These are phyloP conservation scores for Juncus effusus DNA, from an alignment of 176 grass and related monocot genomes.

Conservation along the genomic window DNA sequence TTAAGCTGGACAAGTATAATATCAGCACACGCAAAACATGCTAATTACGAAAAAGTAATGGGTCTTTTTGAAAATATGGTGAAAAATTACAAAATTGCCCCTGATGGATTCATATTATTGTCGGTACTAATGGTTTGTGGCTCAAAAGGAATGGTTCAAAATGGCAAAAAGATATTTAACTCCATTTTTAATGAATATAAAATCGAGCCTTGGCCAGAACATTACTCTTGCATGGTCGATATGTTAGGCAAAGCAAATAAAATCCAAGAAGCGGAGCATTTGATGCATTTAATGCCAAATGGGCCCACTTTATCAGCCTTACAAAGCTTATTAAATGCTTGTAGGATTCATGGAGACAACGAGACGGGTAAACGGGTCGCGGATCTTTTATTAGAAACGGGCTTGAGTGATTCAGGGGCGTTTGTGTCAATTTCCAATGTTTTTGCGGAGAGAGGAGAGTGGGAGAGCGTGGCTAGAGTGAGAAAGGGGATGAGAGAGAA, in stretches of 20 bases:
- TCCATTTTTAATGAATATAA: slow-evolving; percentile 38
- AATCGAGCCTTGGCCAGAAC: slow-evolving; percentile 64
- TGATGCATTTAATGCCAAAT: slow-evolving; percentile 38
- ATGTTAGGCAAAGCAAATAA: slow-evolving; percentile 67
- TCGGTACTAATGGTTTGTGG: slow-evolving; percentile 67
- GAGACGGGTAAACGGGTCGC: slow-evolving; percentile 55
- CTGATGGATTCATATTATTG: slow-evolving; percentile 61
- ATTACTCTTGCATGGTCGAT: slow-evolving; percentile 76
- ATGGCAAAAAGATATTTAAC: slow-evolving; percentile 48
- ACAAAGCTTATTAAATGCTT: slow-evolving; percentile 74
- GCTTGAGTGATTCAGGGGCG: slow-evolving; percentile 49
- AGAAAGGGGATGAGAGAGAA: slow-evolving; percentile 60
- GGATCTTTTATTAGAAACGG: slow-evolving; percentile 34
- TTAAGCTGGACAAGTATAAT: slow-evolving; percentile 71
- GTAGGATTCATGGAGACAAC: slow-evolving; percentile 52
- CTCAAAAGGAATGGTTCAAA: slow-evolving; percentile 49
- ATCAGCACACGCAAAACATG: slow-evolving; percentile 66
- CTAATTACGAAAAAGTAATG: slow-evolving; percentile 45
- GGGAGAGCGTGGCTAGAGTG: slow-evolving; percentile 57
- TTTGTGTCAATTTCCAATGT: slow-evolving; percentile 85
- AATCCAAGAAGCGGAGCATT: slow-evolving; percentile 62
- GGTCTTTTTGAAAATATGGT: slow-evolving; percentile 59
- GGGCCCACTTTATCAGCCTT: slow-evolving; percentile 57
- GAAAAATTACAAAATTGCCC: slow-evolving; percentile 24
- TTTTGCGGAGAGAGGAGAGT: slow-evolving; percentile 64